Base-by-base conservation (phyloP, 2,329 filamentous ascomycete genomes). In the Tolypocladium endophyticum region DNA sequence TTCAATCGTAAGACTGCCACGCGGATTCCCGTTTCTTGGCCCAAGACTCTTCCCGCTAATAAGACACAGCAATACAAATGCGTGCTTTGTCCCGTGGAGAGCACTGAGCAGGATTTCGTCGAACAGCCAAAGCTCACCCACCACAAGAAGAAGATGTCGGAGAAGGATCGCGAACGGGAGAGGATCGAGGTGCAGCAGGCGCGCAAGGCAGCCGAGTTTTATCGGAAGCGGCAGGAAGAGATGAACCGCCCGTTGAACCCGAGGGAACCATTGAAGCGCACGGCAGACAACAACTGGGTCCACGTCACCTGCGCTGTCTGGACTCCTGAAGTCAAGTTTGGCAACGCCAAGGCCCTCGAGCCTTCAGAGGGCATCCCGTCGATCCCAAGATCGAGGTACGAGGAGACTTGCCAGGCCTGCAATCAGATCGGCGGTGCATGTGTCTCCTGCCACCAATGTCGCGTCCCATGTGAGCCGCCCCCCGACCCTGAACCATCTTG, bases 241-340 rank as follows among this genome's bases (percentile, higher is more conserved):
- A 85, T 88, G 67, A 91, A 92, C 65, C 88, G 92, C 55, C 93
- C 94, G 1, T 74, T 88, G 41, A 84, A 90, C 64, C 94, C 94
- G 33, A 85, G 94, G 55, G 94, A 97, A 71, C 88, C 94, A 4
- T 78, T 99, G 63, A 99, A 99, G 76, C 86, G 90, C 56, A 99
- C 94, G 0, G 90, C 89, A 4, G 92, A 95, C 71, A 97, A 97
- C 75, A 97, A 97, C 69, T 99, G 94, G 94, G 90, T 97, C 20
- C 94, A 99, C 71, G 91, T 97, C 35, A 87, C 88, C 43, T 99
- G 94, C 70, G 92, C 94, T 1, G 80, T 96, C 23, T 97, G 90
- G 86, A 92, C 89, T 14, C 87, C 91, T 0, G 94, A 99, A 73
- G 87, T 96, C 67, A 94, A 92, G 69, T 99, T 97, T 72, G 92